phyloP scores from a whole-genome alignment of 192 early-diverging fungal genomes.

The Backusella tuberculispora region DNA sequence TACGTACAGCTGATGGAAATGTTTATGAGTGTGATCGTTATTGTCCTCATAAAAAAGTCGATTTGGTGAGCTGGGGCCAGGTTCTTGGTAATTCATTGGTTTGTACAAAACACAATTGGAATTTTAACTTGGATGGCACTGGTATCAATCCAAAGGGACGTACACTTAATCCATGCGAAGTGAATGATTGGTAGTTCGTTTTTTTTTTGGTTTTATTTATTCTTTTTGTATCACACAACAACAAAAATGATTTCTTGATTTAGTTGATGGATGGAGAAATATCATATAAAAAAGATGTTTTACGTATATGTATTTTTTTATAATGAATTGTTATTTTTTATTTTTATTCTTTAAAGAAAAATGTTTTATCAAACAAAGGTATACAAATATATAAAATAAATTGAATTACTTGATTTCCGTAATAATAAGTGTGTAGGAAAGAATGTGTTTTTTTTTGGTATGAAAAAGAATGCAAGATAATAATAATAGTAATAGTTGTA shows the following conservation, averaged over 20 bases:
- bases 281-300: background rate
- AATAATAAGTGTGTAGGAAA: background rate
- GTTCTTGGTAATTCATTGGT: slow-evolving; percentile 53
- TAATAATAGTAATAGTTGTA: background rate
- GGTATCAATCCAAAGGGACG: slow-evolving; percentile 18
- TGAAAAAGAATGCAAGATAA: background rate
- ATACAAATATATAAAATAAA: background rate
- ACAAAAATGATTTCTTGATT: background rate
- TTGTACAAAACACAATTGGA: slow-evolving; percentile 54
- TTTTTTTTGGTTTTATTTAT: background rate
- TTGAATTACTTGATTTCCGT: too few species aligned
- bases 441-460: background rate
- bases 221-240: background rate
- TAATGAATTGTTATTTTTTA: background rate
- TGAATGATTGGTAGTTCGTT: slow-evolving; percentile 43
- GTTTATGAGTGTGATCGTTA: slow-evolving; percentile 59
- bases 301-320: background rate
- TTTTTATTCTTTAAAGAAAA: background rate
- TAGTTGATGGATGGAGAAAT: background rate
- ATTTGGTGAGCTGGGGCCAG: slow-evolving; percentile 47
- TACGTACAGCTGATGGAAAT: slow-evolving; percentile 46
- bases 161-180: slow-evolving; percentile 50
- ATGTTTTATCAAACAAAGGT: background rate
- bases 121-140: slow-evolving; percentile 20
- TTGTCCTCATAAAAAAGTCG: slow-evolving; percentile 56